These are phyloP conservation scores for Lojkania enalia DNA, from an alignment of 2,329 filamentous ascomycete species.

Conservation along the genomic window DNA sequence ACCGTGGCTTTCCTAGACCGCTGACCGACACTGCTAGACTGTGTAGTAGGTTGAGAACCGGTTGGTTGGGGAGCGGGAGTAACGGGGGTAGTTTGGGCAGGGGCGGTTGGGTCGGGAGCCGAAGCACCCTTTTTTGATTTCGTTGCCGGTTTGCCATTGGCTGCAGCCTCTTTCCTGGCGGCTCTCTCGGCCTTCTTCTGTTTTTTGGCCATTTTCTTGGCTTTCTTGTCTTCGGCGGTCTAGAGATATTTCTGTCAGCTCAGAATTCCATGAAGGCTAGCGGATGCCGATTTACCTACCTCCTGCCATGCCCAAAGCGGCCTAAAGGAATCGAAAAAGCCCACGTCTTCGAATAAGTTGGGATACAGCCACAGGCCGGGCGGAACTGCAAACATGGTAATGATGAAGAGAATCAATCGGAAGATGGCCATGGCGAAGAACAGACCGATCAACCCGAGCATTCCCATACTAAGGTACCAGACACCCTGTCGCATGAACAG, in stretches of 20 bases:
- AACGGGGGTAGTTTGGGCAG: conserved; percentile 22
- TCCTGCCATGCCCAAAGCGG: conserved; percentile 99
- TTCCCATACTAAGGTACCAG: conserved; percentile 95
- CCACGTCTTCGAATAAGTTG: conserved; percentile 97
- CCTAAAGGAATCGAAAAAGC: conserved; percentile 95
- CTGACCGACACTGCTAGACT: conserved; percentile 27
- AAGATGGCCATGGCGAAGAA: conserved; percentile 99
- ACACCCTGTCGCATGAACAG: conserved; percentile 87
- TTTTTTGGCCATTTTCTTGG: conserved; percentile 50
- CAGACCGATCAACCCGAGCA: conserved; percentile 83
- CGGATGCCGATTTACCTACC: conserved; percentile 53
- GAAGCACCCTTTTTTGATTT: conserved; percentile 42
- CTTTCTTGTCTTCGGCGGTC: conserved; percentile 49
- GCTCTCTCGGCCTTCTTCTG: conserved; percentile 41
- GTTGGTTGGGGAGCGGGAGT: conserved; percentile 33
- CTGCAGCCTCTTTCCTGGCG: conserved; percentile 31
- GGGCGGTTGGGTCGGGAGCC: conserved; percentile 28
- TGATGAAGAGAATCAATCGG: conserved; percentile 88
- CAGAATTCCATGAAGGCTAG: conserved; percentile 1
- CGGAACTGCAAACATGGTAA: conserved; percentile 81
- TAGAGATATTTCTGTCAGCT: conserved; percentile 14
- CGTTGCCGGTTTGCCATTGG: conserved; percentile 31
- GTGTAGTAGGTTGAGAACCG: conserved; percentile 26
- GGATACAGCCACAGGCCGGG: conserved; percentile 98
- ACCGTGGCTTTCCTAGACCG: conserved; percentile 40